Evolutionary conservation across 495 filamentous ascomycete genomes (phyloP), one percentile per base, ranked within the genome.

Genomic region (Podospora pseudopauciseta): DNA sequence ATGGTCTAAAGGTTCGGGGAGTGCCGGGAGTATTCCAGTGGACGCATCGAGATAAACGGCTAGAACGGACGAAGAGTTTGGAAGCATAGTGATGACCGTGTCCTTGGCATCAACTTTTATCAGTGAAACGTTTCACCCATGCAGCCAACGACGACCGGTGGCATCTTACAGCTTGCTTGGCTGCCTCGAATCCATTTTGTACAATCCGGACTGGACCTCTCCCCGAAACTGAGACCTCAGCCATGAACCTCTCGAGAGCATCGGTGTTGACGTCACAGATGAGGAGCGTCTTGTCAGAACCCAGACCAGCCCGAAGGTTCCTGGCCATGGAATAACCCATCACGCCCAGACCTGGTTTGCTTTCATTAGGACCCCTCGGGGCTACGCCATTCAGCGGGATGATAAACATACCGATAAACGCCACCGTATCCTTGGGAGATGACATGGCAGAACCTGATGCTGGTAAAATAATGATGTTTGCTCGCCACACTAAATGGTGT

Each of bases 241-340:
- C 67, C 57, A 75, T 69, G 69, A 83, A 81, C 15, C 76, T 67
- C 11, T 74, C 67, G 3, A 79, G 72, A 16, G 81, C 79, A 5
- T 69, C 74, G 15, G 65, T 72, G 71, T 81, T 81, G 57, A 86
- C 76, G 69, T 86, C 83, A 67, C 80, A 78, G 59, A 86, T 77
- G 66, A 81, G 69, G 6, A 86, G 74, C 5, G 70, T 76, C 66
- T 82, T 80, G 16, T 74, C 70, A 0, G 72, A 54, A 7, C 72
- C 74, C 9, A 85, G 68, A 44, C 83, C 83, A 3, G 71, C 67
- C 54, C 81, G 79, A 0, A 86, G 79, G 68, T 85, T 86, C 71
- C 77, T 80, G 1, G 83, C 83, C 83, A 86, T 86, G 19, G 82
- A 80, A 69, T 78, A 85, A 34, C 83, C 83, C 83, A 76, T 79